These are phyloP conservation scores for Xylaria castorea DNA, from an alignment of 495 filamentous ascomycete genomes.

Conservation along the genomic window DNA sequence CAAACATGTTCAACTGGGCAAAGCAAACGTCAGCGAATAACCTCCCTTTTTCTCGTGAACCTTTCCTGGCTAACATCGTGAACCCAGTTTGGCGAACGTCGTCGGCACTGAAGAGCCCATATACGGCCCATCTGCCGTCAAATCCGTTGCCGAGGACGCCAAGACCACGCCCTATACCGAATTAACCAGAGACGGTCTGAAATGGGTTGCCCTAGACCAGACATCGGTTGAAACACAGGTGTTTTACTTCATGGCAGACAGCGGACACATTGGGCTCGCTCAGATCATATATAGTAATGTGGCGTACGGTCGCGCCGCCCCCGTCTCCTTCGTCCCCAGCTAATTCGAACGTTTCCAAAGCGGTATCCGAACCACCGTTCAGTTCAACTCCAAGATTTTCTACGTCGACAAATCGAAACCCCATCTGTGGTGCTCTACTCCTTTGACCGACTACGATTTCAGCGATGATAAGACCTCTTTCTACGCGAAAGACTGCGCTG, in stretches of 20 bases:
- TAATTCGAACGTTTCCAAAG: slow-evolving; percentile 57
- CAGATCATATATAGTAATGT: slow-evolving; percentile 99
- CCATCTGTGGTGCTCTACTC: slow-evolving; percentile 81
- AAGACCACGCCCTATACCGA: slow-evolving; percentile 81
- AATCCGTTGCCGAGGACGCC: slow-evolving; percentile 80
- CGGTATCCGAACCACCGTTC: slow-evolving; percentile 84
- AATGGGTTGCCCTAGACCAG: slow-evolving; percentile 80
- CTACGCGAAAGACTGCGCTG: slow-evolving; percentile 79
- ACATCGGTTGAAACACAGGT: slow-evolving; percentile 96
- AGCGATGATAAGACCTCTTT: slow-evolving; percentile 82
- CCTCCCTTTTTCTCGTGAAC: slow-evolving; percentile 23
- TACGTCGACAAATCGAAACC: slow-evolving; percentile 68
- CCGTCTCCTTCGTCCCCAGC: slow-evolving; percentile 20
- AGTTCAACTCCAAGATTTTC: slow-evolving; percentile 93
- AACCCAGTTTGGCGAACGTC: slow-evolving; percentile 79
- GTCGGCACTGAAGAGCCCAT: slow-evolving; percentile 95
- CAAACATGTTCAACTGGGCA: slow-evolving; percentile 57
- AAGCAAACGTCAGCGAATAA: slow-evolving; percentile 51
- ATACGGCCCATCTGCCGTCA: slow-evolving; percentile 90
- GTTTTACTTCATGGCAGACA: slow-evolving; percentile 87
- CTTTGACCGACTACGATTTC: slow-evolving; percentile 77
- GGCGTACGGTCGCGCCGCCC: slow-evolving; percentile 65
- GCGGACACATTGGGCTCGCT: slow-evolving; percentile 74
- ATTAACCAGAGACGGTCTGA: slow-evolving; percentile 75
- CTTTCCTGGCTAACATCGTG: slow-evolving; percentile 29